Evolutionary conservation across 1,284 basidiomycete genomes (phyloP).

Genomic region (Melampsora occidentalis): DNA sequence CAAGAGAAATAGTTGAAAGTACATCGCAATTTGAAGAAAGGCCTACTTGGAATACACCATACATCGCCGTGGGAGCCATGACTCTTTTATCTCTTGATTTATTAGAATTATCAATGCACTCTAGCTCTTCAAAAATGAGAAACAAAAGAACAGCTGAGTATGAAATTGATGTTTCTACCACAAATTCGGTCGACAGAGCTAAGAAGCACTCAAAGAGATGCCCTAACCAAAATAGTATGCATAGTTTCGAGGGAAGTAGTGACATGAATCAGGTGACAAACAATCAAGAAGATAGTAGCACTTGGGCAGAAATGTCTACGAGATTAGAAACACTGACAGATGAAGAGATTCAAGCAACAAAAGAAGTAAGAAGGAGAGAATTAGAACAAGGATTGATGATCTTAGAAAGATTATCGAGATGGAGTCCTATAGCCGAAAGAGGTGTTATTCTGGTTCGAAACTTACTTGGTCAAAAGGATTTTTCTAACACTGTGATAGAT

Average conservation of each 20-base stretch:
- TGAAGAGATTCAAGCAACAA: constrained; percentile 1
- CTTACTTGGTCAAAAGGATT: constrained; percentile 4
- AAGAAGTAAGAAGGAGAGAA: background rate
- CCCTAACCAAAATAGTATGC: background rate
- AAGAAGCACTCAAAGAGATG: constrained; percentile 1
- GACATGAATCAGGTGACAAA: background rate
- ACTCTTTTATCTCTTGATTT: constrained; percentile 7
- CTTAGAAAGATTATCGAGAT: background rate
- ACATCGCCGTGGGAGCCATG: constrained; percentile 2
- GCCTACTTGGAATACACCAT: background rate
- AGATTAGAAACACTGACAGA: background rate
- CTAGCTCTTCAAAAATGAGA: background rate
- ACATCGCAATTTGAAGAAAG: background rate
- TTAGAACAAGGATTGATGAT: background rate
- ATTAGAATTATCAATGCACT: background rate
- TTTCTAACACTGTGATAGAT: background rate
- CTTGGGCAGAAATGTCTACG: background rate
- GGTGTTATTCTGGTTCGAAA: background rate
- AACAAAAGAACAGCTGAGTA: background rate
- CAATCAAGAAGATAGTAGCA: background rate
- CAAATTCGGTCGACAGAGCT: background rate
- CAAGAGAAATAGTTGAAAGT: background rate
- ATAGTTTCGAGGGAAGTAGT: background rate
- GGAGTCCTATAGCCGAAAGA: constrained; percentile 3
- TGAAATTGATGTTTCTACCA: background rate